Evolutionary conservation across 257 asterid genomes (phyloP), one percentile per base, ranked within the genome.

Genomic region (Cordia subcordata): DNA sequence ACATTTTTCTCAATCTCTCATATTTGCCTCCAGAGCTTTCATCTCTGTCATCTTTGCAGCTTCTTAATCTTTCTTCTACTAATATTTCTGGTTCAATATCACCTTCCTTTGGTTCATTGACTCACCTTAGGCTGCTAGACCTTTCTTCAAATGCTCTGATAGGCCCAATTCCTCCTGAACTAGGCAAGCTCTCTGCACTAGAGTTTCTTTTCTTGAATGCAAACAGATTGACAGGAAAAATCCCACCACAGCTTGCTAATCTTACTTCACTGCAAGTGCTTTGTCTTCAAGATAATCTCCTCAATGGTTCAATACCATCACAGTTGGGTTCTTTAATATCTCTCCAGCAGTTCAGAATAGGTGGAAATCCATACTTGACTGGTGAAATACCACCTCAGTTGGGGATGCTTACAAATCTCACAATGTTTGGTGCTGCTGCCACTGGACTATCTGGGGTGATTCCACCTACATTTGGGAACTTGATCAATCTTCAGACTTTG

Each of bases 391-490:
- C 96, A 0, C 42, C 82, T 3, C 83, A 86, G 23, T 57, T 92
- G 17, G 96, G 98, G 20, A 70, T 78, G 3, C 75, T 92, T 53
- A 73, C 85, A 22, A 88, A 88, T 55, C 83, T 92, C 33, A 88
- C 98, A 0, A 86, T 84, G 13, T 75, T 92, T 61, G 98, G 98
- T 45, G 93, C 82, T 14, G 96, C 95, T 10, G 96, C 90, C 12
- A 85, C 96, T 0, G 88, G 85, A 8, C 76, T 92, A 18, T 77
- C 95, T 19, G 98, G 98, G 23, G 74, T 53, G 13, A 81, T 92
- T 49, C 98, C 98, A 0, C 70, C 88, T 17, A 81, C 96, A 40
- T 82, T 92, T 61, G 95, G 95, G 6, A 88, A 84, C 58, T 58
- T 92, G 72, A 46, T 85, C 53, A 82, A 78, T 59, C 78, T 92